Evolutionary conservation across 2,329 filamentous ascomycete species (phyloP).

Genomic region (Talaromyces sp.): DNA sequence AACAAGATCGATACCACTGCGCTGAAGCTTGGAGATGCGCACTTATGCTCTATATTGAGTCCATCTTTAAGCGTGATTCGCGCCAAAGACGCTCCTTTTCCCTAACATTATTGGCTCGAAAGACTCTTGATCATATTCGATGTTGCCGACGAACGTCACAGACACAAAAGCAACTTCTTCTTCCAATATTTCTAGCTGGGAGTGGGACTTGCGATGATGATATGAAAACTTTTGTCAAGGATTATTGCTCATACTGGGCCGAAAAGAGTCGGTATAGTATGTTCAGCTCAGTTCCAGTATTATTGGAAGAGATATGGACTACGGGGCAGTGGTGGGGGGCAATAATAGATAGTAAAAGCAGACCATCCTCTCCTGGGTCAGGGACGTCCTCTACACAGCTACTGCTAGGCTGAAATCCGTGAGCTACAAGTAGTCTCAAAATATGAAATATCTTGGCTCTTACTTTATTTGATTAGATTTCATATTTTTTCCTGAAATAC

Average conservation of each 20-base stretch:
- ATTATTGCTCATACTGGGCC: slow-evolving; percentile 38
- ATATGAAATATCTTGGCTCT: too few species aligned
- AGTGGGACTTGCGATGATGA: slow-evolving; percentile 27
- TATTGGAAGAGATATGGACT: slow-evolving; percentile 27
- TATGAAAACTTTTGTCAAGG: slow-evolving; percentile 26
- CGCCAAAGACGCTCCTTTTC: slow-evolving; percentile 17
- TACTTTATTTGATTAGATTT: too few species aligned
- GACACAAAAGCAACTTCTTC: slow-evolving; percentile 41
- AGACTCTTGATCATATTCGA: slow-evolving; percentile 34
- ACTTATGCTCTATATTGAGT: slow-evolving; percentile 36
- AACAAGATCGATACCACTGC: slow-evolving; percentile 36
- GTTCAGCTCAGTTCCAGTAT: slow-evolving; percentile 24
- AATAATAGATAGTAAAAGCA: slow-evolving; percentile 24
- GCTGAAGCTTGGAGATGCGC: slow-evolving; percentile 39
- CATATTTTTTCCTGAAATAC: too few species aligned
- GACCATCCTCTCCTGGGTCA: neutral
- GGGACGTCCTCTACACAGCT: neutral
- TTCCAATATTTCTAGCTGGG: slow-evolving; percentile 41
- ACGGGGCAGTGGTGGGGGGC: slow-evolving; percentile 20
- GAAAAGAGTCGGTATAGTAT: slow-evolving; percentile 36
- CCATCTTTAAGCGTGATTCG: slow-evolving; percentile 32
- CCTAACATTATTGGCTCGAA: slow-evolving; percentile 25
- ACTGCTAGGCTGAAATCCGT: neutral
- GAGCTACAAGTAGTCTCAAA: too few species aligned
- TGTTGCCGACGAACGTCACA: slow-evolving; percentile 32